Conservation (phyloP, 2,329 filamentous ascomycete species). For the Penicillium italicum region DNA sequence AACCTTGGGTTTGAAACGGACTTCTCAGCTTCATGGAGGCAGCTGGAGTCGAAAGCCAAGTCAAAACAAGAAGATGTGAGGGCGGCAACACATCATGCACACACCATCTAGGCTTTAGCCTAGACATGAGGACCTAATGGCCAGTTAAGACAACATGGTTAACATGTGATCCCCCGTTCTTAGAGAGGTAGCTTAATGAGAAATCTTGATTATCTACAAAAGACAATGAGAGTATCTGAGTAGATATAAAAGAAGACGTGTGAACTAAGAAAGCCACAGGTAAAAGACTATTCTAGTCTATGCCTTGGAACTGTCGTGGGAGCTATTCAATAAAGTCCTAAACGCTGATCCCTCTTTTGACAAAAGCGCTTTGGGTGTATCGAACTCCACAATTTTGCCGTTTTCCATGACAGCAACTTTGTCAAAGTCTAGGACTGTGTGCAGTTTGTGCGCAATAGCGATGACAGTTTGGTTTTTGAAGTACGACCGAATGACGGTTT, state of each 20-base stretch:
- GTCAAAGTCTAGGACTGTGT: constrained; percentile 33
- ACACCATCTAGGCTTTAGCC: not conserved
- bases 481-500: constrained; percentile 48
- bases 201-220: not conserved
- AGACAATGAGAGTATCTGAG: too few species aligned
- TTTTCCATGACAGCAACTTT: constrained; percentile 27
- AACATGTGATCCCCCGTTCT: not conserved
- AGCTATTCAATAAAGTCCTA: constrained; percentile 12
- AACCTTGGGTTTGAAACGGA: not conserved
- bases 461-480: constrained; percentile 56
- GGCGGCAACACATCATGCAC: not conserved
- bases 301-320: not conserved
- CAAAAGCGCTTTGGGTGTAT: constrained; percentile 15
- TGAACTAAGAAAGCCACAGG: too few species aligned
- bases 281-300: not conserved
- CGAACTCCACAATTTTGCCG: constrained; percentile 26
- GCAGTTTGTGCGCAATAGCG: constrained; percentile 51
- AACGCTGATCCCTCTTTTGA: constrained; percentile 20
- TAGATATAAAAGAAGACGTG: too few species aligned
- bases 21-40: not conserved
- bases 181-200: not conserved
- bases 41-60: not conserved
- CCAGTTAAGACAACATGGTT: not conserved
- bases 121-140: too few species aligned
- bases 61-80: not conserved